Percentiles rank a stretch among this genome's conserved stretches.
Evolutionary conservation across 345 rosid genomes (phyloP).

Genomic region (Populus euphratica): DNA sequence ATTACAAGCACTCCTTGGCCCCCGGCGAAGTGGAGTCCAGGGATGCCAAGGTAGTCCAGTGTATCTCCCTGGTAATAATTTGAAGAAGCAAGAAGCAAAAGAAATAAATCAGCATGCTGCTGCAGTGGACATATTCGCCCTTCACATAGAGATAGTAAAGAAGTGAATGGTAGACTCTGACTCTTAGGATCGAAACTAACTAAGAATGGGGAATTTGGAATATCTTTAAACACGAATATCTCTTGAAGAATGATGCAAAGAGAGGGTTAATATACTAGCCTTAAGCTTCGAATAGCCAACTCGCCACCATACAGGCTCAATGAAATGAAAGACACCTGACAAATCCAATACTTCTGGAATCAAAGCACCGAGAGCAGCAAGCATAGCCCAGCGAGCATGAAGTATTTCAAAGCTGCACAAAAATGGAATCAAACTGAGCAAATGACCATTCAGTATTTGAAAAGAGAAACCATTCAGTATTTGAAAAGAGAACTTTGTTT

Average conservation of each 20-base stretch:
- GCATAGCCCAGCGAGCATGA: conserved; percentile 99
- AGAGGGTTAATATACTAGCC: conserved; percentile 29
- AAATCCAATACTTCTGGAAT: conserved; percentile 79
- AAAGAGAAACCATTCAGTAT: not conserved
- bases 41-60: conserved; percentile 86
- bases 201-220: not conserved
- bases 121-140: not conserved
- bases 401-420: conserved; percentile 81
- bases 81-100: not conserved
- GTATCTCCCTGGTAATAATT: conserved; percentile 69
- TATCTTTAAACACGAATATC: not conserved
- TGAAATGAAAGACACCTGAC: conserved; percentile 63
- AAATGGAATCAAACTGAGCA: not conserved
- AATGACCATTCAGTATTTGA: not conserved
- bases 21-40: conserved; percentile 91
- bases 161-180: not conserved
- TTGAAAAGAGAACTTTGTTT: not conserved
- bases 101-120: not conserved
- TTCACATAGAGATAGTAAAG: not conserved
- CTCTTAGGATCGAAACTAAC: not conserved
- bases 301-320: conserved; percentile 93
- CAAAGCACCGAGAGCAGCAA: conserved; percentile 82
- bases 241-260: not conserved
- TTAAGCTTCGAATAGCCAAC: conserved; percentile 93
- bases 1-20: conserved; percentile 86